Base-by-base conservation (phyloP, 108 stramenopile species). In the Aureococcus anophagefferens region DNA sequence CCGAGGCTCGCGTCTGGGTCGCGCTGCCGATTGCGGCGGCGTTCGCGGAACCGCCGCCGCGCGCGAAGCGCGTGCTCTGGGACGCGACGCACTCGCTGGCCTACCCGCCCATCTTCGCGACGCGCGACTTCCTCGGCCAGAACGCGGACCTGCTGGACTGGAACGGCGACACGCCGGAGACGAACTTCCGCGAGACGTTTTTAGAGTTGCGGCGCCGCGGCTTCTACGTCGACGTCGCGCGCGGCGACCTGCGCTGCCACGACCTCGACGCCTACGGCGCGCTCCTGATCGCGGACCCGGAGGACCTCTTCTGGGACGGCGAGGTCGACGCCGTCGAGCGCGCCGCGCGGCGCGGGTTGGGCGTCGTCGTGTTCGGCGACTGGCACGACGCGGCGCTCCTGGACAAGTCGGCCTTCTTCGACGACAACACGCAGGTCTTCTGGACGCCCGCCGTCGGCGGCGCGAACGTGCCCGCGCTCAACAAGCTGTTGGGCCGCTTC, bases 391-490 rank as follows among this genome's bases (percentile, higher is more conserved):
- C n/a, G n/a, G 73, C 68, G 18, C 17, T 67, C 21, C 66, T 74
- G 74, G 18, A 33, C 13, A 34, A 72, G 71, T 74, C 72, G 9
- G 9, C 36, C 4, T 76, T 77, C 0, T 69, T 76, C 28, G 76
- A 77, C 40, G 76, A 77, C 69, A 77, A 76, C 59, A 77, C 76
- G 5, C 74, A 74, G 33, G 72, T 71, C 44, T 29, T 28, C 28
- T 77, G 76, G 76, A 16, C 63, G 17, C 68, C 76, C 5, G 75
- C 69, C 5, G 74, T 73, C 7, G 76, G 76, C 0, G 76, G 76
- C 14, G 74, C 74, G 17, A 77, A 77, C 71, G 70, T 77, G 15
- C 74, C 74, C 7, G 74, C 74, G 17, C 35, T 77, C 62, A 77
- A 77, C 64, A 28, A 64, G n/a, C 33, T 77, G 25, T 74, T 77